These are phyloP conservation scores for Leccinum ochraceum DNA, from an alignment of 768 basidiomycete species.

Conservation along the genomic window DNA sequence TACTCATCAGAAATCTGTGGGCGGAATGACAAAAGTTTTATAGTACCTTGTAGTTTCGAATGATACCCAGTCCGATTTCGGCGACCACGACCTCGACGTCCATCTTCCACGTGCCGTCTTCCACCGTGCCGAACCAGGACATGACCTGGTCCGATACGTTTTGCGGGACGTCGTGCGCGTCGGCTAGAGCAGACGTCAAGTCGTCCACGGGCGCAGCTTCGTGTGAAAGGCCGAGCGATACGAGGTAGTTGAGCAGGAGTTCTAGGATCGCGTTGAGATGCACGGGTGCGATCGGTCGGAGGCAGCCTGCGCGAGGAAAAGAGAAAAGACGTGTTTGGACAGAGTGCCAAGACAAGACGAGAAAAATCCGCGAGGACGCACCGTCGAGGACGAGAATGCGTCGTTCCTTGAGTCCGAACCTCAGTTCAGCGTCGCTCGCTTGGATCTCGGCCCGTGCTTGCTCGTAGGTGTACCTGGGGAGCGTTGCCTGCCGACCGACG, in stretches of 20 bases:
- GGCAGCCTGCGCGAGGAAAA: slow-evolving; percentile 47
- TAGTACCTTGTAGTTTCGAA: slow-evolving; percentile 59
- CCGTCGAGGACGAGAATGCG: slow-evolving; percentile 76
- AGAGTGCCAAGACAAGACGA: too few relatives aligned
- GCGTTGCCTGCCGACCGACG: slow-evolving; percentile 30
- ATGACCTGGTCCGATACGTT: slow-evolving; percentile 69
- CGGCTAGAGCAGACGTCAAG: slow-evolving; percentile 59
- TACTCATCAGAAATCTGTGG: background rate
- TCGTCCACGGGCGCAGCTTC: slow-evolving; percentile 55
- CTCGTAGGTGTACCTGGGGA: slow-evolving; percentile 51
- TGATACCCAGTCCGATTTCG: slow-evolving; percentile 76
- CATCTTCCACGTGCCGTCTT: slow-evolving; percentile 63
- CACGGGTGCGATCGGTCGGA: slow-evolving; percentile 69
- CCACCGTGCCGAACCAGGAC: slow-evolving; percentile 75
- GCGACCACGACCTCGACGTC: slow-evolving; percentile 60
- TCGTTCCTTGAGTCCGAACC: slow-evolving; percentile 59
- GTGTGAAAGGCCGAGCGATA: slow-evolving; percentile 59
- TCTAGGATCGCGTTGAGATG: slow-evolving; percentile 74
- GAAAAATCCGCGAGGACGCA: slow-evolving; percentile 21
- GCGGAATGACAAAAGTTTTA: too few relatives aligned
- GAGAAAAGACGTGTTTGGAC: too few relatives aligned
- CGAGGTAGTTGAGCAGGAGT: slow-evolving; percentile 69
- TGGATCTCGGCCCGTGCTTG: slow-evolving; percentile 69
- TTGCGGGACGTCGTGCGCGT: slow-evolving; percentile 71
- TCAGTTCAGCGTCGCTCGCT: slow-evolving; percentile 79